phyloP scores from a whole-genome alignment of 148 eudicot species.

The Rhododendron kiyosumense region DNA sequence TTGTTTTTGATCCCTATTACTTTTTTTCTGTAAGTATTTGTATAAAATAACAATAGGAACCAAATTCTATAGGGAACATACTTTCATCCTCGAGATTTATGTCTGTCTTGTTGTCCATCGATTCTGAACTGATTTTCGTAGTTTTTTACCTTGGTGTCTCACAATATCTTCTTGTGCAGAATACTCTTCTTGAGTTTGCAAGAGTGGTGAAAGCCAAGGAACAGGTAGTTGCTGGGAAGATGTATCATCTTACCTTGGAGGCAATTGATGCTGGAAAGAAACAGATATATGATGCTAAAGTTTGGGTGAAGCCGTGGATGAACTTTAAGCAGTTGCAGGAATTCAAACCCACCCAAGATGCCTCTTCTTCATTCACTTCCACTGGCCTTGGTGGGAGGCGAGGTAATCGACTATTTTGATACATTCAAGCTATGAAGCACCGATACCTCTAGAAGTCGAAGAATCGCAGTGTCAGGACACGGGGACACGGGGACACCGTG shows the following conservation, averaged over 20 bases:
- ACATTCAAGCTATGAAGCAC: too few species aligned
- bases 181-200: conserved; percentile 32
- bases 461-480: too few species aligned
- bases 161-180: conserved; percentile 21
- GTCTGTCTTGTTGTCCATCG: background rate
- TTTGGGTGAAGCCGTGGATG: conserved; percentile 78
- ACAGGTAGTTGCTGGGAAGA: conserved; percentile 58
- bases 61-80: background rate
- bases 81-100: background rate
- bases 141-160: background rate
- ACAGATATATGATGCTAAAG: conserved; percentile 61
- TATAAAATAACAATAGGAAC: background rate
- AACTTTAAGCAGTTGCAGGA: conserved; percentile 66
- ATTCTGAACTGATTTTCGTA: background rate
- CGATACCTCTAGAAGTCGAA: too few species aligned
- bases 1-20: background rate
- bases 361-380: conserved; percentile 24
- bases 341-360: conserved; percentile 41
- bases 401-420: conserved; percentile 21
- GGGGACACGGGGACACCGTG: too few species aligned
- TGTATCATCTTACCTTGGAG: conserved; percentile 58
- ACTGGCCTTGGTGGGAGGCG: conserved; percentile 29
- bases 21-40: background rate
- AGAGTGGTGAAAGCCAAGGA: conserved; percentile 41
- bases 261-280: conserved; percentile 49